Base-by-base conservation (phyloP, 1,284 basidiomycete genomes). In the Malassezia furfur region DNA sequence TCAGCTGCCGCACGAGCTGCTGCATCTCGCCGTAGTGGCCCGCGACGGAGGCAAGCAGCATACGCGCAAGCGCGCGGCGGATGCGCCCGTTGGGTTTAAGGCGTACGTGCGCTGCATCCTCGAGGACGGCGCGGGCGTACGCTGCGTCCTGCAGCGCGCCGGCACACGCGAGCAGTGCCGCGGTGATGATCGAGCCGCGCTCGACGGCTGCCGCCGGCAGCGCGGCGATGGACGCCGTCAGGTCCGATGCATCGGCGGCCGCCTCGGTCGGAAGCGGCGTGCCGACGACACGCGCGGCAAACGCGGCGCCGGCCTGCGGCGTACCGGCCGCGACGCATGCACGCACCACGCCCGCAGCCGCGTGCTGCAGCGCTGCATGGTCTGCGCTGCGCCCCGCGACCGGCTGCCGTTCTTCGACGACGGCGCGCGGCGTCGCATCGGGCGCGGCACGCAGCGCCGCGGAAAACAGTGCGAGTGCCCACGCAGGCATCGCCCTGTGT, bases 121-220 rank as follows among this genome's bases (percentile, higher is more conserved):
- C 10, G n/a, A 56, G 43, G 35, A 37, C 50, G 1, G 37, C 38
- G 14, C 31, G 30, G 9, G 49, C 48, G 28, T 46, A 22, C 17
- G 19, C 15, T 6, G 37, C 44, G 32, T 21, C n/a, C 22, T 30
- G 31, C 17, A 56, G 41, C 17, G 45, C 48, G 2, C 39, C 49
- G 6, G 54, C 54, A 22, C 54, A 56, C 32, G 35, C 44, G 36
- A 56, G 44, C 22, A 50, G 34, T 28, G 54, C 37, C 15, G 54
- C 54, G 7, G 49, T 47, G 15, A 41, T n/a, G 17, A 37, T 14
- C 31, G 48, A 39, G 17, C 43, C 32, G 31, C 31, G 53, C 21
- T 48, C 32, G 22, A 55, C 53, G 19, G 10, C 34, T 7, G 6
- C 31, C 28, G 12, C 34, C 2, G 35, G 34, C 32, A 41, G 28